Evolutionary conservation across 2,329 filamentous ascomycete species (phyloP), one percentile per base, ranked within the genome.

Genomic region (Hymenoscyphus fructigenus): DNA sequence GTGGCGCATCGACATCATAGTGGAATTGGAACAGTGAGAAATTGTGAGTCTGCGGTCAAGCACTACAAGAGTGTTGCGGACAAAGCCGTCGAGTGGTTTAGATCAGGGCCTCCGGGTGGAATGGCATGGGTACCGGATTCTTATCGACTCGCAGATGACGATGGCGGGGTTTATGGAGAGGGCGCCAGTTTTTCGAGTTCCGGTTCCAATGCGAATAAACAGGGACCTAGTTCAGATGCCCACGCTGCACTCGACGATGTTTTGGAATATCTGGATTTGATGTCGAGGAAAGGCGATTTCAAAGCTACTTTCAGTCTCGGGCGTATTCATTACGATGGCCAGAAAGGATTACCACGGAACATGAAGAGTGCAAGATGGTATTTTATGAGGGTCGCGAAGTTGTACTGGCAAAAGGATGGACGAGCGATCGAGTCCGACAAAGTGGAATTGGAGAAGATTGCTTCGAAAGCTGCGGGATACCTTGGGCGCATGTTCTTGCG

Each of bases 51-150:
- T 68, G 91, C 94, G 0, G 88, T 90, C 59, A 87, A 89, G 73
- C 96, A 94, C 80, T 99, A 99, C 82, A 96, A 95, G 78, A 85
- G 86, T 61, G 95, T 96, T 1, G 95, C 96, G 2, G 92, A 97
- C 78, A 97, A 97, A 79, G 93, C 93, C 9, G 91, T 99, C 65
- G 81, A 83, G 9, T 97, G 92, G 85, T 92, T 92, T 76, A 87
- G 92, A 57, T 92, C 92, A 4, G 96, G 95, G 0, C 94, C 95
- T 1, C 94, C 95, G 0, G 94, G 94, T 12, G 95, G 95, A 4
- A 88, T 90, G 78, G 83, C 85, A 36, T 89, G 96, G 82, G 83
- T 89, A 2, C 85, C 86, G 34, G 91, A 97, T 74, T 87, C 90
- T 6, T 96, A 91, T 79, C 87, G 92, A 64, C 91, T 97, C 72